Base-by-base conservation (phyloP, 2,329 filamentous ascomycete genomes). In the Botrytis cinerea region DNA sequence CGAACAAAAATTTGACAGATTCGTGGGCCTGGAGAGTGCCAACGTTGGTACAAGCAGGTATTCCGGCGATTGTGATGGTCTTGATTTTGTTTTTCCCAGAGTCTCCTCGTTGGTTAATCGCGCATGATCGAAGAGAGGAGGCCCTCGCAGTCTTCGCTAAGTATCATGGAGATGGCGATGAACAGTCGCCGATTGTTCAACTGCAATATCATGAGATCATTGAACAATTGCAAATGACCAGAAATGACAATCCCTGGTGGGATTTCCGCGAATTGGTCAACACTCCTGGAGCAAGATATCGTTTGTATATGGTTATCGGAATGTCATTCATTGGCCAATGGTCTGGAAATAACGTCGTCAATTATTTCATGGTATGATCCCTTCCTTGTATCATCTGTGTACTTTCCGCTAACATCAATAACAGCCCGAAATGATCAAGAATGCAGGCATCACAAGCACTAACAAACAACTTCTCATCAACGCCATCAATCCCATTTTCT, bases 211-310 rank as follows among this genome's bases (percentile, higher is more conserved):
- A 84, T 43, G 87, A 89, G 76, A 87, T 88, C 78, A 81, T 87
- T 43, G 86, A 88, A 78, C 83, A 86, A 70, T 83, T 86, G 68
- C 81, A 82, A 66, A 79, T 84, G 14, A 84, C 83, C 10, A 82
- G 82, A n/a, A 81, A 85, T 25, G 87, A 89, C 74, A 90, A 90
- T 77, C 83, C 85, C 3, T 89, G 86, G 85, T 90, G 87, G 87
- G 86, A 90, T 79, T 90, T 87, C 82, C 81, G 85, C 16, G 87
- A 87, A 75, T 81, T 89, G 28, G 82, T 84, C 79, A 85, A 87
- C 78, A 86, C 83, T 7, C 81, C 80, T 25, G 84, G 83, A 54
- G 83, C 84, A 51, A 82, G 84, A 25, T 87, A 87, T 78, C 81
- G 86, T 32, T 82, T 86, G 4, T 83, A 83, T 78, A 85, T 87